phyloP scores from a whole-genome alignment of 805 yeast species.

The Wickerhamiella hasegawae region DNA sequence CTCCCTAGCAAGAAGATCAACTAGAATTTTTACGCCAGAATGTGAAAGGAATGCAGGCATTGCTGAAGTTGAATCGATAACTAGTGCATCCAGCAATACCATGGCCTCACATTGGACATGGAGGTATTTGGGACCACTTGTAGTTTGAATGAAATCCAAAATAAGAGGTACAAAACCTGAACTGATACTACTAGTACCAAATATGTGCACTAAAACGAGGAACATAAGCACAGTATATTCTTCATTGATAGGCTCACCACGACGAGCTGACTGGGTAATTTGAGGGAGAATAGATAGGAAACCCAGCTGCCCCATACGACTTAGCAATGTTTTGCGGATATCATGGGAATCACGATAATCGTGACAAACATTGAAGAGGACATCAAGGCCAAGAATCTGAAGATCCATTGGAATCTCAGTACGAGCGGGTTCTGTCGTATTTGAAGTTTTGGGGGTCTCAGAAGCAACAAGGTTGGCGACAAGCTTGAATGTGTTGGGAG shows the following conservation, averaged over 20 bases:
- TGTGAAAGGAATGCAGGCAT: background rate
- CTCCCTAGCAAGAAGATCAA: background rate
- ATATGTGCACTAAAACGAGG: slow-evolving; percentile 1
- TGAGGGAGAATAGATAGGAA: slow-evolving; percentile 1
- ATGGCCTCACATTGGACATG: slow-evolving; percentile 4
- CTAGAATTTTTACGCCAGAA: slow-evolving; percentile 1
- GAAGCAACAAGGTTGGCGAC: background rate
- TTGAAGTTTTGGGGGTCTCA: background rate
- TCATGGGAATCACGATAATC: too few relatives aligned
- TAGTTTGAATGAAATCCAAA: slow-evolving; percentile 1
- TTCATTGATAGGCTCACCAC: background rate
- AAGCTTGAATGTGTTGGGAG: background rate
- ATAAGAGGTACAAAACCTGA: slow-evolving; percentile 1
- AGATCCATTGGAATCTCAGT: background rate
- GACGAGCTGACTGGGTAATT: background rate
- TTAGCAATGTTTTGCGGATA: background rate
- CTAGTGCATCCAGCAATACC: slow-evolving; percentile 1
- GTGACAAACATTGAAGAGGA: slow-evolving; percentile 2
- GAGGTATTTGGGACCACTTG: background rate
- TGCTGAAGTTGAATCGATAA: slow-evolving; percentile 2
- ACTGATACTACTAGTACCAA: background rate
- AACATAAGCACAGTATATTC: background rate
- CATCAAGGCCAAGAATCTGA: background rate
- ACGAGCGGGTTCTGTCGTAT: background rate
- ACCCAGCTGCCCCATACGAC: background rate